Base-by-base conservation (phyloP, 1,284 basidiomycete genomes). In the Naganishia albida region DNA sequence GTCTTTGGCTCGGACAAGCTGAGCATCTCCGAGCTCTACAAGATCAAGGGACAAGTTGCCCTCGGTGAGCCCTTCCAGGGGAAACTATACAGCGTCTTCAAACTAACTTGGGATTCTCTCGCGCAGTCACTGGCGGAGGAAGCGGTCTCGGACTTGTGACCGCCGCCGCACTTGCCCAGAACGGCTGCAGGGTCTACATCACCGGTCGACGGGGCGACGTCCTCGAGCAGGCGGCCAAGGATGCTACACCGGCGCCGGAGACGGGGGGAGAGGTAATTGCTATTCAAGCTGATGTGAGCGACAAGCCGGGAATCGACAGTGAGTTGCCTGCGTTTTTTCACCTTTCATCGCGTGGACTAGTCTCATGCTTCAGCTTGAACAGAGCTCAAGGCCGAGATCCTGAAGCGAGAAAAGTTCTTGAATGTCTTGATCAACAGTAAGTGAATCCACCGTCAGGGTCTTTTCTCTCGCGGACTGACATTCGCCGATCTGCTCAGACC, bases 111-210 rank as follows among this genome's bases (percentile, higher is more conserved):
- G n/a, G n/a, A n/a, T n/a, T n/a, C n/a, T 20, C 28, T 38, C 59
- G 48, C 8, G 30, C 60, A 78, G 75, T 75, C 30, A 74, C 74
- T 3, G 74, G 73, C 55, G 75, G 75, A 44, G 75, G 75, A 18
- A 73, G 72, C 10, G 75, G 75, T 50, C 68, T 75, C 10, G 74
- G 74, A 39, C 74, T 73, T 1, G 74, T 73, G n/a, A 73, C 78
- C 54, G 74, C 77, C 15, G 68, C 70, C 15, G 76, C 76, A 0
- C 77, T 76, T 64, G 73, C 71, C 1, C 66, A 69, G 53, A 80
- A 80, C 68, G 79, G 79, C 25, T 76, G 77, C 46, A 75, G 72
- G 62, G 79, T 80, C 10, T 77, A 75, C 70, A 79, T 79, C 71
- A 75, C 75, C 13, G 79, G 78, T 13, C 70, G 79, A 34, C 69